Evolutionary conservation across 2,329 filamentous ascomycete genomes (phyloP), one percentile per base, ranked within the genome.

Genomic region (Knufia petricola): DNA sequence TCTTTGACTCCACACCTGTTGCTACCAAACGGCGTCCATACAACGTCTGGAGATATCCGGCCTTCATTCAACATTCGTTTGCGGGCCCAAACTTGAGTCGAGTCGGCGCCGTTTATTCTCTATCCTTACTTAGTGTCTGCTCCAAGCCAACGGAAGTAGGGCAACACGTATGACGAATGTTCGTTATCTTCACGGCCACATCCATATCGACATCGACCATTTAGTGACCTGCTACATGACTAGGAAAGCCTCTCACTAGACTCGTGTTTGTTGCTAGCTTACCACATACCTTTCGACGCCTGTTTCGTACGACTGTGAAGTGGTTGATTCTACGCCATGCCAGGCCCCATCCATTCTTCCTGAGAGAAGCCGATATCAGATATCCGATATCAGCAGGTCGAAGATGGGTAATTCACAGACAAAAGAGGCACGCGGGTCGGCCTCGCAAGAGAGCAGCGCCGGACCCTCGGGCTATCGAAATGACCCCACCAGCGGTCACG

Each of bases 351-450:
- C 30, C 20, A 9, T 23, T 13, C 12, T 39, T 38, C 19, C 12
- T 38, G 10, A 28, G 7, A 10, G 3, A n/a, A 13, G n/a, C 12
- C 12, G 31, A 4, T 17, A n/a, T 24, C 12, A 30, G 9, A 24
- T 30, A 13, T 15, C 15, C 12, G 4, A 21, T n/a, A n/a, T n/a
- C 34, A 37, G 23, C 28, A 32, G 54, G 15, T 32, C 9, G 32
- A 30, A 19, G n/a, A 72, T 72, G 69, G 69, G 69, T 42, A 72
- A 72, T 56, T 66, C 68, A 43, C 64, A 70, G 51, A 70, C 69
- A 31, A 72, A 69, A 60, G 69, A 72, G 60, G 63, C 66, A 48
- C 66, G 69, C 53, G 59, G 63, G 20, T 53, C 50, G 40, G 48
- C 46, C 15, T 19, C 12, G 7, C 52, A 54, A n/a, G 51, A 48